Percentiles rank a stretch among this genome's conserved stretches.
Evolutionary conservation across 1,139 yeast genomes (phyloP).

Genomic region (Magnusiomyces magnusii): DNA sequence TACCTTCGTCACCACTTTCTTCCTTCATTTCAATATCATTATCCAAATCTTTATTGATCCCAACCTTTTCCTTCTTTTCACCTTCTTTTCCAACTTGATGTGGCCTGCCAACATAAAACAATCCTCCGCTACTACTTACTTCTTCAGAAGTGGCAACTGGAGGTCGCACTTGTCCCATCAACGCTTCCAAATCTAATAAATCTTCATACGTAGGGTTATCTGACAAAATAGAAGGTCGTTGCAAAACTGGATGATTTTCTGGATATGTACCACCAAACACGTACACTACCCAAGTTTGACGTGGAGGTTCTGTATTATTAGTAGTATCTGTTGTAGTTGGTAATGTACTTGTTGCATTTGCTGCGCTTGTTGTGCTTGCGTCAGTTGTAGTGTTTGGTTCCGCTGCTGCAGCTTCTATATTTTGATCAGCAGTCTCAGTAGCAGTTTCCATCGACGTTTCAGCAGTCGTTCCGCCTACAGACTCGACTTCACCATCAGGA

Average conservation of each 20-base stretch:
- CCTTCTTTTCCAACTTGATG: constrained; percentile 9
- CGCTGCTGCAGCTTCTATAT: not conserved
- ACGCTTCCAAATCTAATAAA: constrained; percentile 38
- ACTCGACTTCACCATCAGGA: not conserved
- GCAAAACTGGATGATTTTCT: constrained; percentile 41
- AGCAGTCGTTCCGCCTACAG: not conserved
- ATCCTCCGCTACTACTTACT: constrained; percentile 37
- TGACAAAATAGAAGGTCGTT: constrained; percentile 41
- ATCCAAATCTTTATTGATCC: constrained; percentile 2
- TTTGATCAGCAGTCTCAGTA: not conserved
- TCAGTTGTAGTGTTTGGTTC: not conserved
- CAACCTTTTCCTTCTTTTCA: constrained; percentile 16
- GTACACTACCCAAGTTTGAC: constrained; percentile 43
- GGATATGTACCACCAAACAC: constrained; percentile 46
- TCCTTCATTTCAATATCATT: not conserved
- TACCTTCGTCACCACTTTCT: not conserved
- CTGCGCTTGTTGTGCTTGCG: not conserved
- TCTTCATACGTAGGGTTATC: constrained; percentile 47
- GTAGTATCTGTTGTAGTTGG: not conserved
- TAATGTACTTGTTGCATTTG: not conserved
- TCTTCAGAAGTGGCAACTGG: constrained; percentile 40
- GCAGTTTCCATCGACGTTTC: not conserved
- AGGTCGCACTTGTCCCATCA: constrained; percentile 42
- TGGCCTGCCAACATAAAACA: constrained; percentile 19
- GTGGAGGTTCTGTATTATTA: not conserved